Evolutionary conservation across 208 protist species (phyloP).

Genomic region (Dictyostelium gargantuum): DNA sequence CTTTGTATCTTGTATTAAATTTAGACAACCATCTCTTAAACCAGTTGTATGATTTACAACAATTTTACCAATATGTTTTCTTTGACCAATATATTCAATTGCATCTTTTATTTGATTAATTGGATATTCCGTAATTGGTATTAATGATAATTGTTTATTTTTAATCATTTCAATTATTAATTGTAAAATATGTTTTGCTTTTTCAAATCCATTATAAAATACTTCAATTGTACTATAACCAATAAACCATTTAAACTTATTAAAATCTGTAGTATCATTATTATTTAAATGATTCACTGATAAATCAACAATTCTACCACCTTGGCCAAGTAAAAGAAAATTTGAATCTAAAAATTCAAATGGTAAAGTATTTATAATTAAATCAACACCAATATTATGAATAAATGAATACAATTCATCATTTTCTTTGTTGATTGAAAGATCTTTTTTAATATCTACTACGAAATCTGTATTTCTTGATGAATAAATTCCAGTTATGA

Average conservation of each 20-base stretch:
- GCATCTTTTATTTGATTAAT: neutral
- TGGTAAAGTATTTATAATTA: neutral
- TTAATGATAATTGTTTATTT: neutral
- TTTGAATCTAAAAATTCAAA: neutral
- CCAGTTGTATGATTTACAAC: neutral
- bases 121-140: neutral
- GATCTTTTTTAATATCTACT: neutral
- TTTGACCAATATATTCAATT: neutral
- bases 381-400: neutral
- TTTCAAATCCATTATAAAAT: neutral
- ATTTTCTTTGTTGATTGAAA: neutral
- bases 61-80: slow-evolving; percentile 23
- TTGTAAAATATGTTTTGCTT: neutral
- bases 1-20: neutral
- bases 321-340: neutral
- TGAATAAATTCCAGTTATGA: slow-evolving; percentile 28
- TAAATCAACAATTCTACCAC: neutral
- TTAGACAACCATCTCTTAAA: neutral
- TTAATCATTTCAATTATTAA: neutral
- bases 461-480: slow-evolving; percentile 44
- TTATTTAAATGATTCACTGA: neutral
- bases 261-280: neutral
- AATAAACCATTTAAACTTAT: neutral
- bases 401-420: neutral
- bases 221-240: neutral